phyloP scores from a whole-genome alignment of 2,329 filamentous ascomycete species.

The Cercospora sesami region DNA sequence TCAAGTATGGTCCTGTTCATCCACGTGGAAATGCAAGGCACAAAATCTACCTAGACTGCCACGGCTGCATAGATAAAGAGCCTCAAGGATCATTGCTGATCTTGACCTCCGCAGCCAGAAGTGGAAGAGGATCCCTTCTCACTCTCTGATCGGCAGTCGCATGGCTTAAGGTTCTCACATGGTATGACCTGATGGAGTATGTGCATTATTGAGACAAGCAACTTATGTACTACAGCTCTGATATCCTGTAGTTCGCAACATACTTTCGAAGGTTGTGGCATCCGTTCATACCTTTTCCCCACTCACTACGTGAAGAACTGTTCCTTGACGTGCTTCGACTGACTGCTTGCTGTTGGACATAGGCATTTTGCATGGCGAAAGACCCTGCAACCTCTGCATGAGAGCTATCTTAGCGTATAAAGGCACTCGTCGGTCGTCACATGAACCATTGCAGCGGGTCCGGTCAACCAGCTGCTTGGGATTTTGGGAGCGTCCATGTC shows the following conservation, averaged over 20 bases:
- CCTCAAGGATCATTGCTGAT: neutral
- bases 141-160: neutral
- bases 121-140: neutral
- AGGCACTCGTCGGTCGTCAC: neutral
- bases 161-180: neutral
- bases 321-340: neutral
- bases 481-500: neutral
- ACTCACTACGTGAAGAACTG: neutral
- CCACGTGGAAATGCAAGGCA: neutral
- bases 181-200: neutral
- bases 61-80: neutral
- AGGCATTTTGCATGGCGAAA: neutral
- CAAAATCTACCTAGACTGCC: neutral
- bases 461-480: neutral
- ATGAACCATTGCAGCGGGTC: neutral
- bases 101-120: neutral
- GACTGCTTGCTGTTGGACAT: neutral
- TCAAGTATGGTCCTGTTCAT: neutral
- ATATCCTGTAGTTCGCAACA: neutral
- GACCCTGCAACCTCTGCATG: neutral
- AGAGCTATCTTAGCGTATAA: neutral
- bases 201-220: neutral
- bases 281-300: neutral
- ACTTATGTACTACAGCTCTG: neutral
- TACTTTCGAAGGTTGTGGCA: neutral